Evolutionary conservation across 306 rosid genomes (phyloP), one percentile per base, ranked within the genome.

Genomic region (Ormosia semicastrata): DNA sequence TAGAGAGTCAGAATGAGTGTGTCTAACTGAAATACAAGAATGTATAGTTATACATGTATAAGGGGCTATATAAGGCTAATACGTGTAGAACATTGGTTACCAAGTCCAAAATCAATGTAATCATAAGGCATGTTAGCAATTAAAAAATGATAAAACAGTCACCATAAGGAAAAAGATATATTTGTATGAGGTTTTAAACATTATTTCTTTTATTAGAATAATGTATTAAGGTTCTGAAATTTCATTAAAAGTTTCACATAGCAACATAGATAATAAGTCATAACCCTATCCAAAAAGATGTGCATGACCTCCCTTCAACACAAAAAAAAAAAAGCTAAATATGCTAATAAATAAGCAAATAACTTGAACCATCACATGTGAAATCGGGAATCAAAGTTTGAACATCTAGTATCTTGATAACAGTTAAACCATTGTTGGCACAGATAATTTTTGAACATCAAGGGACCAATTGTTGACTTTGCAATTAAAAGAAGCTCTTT

Each of bases 41-140:
- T 60, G 58, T 3, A 24, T 65, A 54, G 71, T 67, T 47, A 70
- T 8, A 49, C 14, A 14, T 34, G 59, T 57, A 57, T 2, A 14
- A 34, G 34, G 43, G 50, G 74, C 74, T 50, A 46, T 24, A 66
- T 2, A 76, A 37, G 72, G 66, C 46, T 66, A 82, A 57, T 66
- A 52, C 0, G 6, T n/a, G 29, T 34, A 64, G 46, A 53, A 54
- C 76, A 63, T 40, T 14, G 37, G 77, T 66, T 24, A 64, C 46
- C 32, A 53, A 5, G 65, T 44, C 43, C 44, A n/a, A 71, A 77
- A 63, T 24, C 17, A n/a, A 50, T 29, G 69, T 29, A 36, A 63
- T 54, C 50, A 18, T 43, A 57, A 36, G 8, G 6, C 43, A 53
- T 71, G 10, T 30, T 24, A 52, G 69, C 59, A 59, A 29, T 29